Conservation (phyloP, 164 flowering plant genomes). For the Liriodendron chinense region DNA sequence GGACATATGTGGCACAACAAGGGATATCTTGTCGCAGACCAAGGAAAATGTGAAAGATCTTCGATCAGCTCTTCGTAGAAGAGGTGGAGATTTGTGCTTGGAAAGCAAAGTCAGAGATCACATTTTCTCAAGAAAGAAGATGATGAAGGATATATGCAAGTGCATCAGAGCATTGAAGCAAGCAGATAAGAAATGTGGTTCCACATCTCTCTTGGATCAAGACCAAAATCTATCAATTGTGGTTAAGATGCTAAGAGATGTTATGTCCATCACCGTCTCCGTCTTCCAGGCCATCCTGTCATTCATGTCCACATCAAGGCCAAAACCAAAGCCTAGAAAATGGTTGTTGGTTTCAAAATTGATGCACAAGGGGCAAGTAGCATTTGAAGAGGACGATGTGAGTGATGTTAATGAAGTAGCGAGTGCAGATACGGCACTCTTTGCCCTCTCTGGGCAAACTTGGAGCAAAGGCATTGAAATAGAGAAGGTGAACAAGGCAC, state of each 20-base stretch:
- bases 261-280: conserved; percentile 19
- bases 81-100: conserved; percentile 8
- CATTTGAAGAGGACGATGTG: conserved; percentile 15
- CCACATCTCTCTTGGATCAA: neutral
- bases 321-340: conserved; percentile 22
- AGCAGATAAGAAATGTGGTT: conserved; percentile 6
- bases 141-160: conserved; percentile 28
- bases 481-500: conserved; percentile 26
- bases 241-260: conserved; percentile 34
- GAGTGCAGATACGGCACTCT: conserved; percentile 26
- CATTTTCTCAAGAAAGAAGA: conserved; percentile 28
- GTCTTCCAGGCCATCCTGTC: conserved; percentile 32
- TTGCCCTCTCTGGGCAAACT: conserved; percentile 4
- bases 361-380: conserved; percentile 23
- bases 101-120: conserved; percentile 18
- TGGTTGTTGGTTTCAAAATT: conserved; percentile 37
- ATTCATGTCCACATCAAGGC: conserved; percentile 23
- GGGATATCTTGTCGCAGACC: conserved; percentile 24
- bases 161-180: conserved; percentile 23
- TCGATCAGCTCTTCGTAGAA: conserved; percentile 33
- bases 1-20: conserved; percentile 31
- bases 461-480: conserved; percentile 14
- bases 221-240: conserved; percentile 16
- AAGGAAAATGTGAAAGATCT: conserved; percentile 30
- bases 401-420: conserved; percentile 29